These are phyloP conservation scores for Berkeleyomyces basicola DNA, from an alignment of 2,329 filamentous ascomycete species.

Conservation along the genomic window DNA sequence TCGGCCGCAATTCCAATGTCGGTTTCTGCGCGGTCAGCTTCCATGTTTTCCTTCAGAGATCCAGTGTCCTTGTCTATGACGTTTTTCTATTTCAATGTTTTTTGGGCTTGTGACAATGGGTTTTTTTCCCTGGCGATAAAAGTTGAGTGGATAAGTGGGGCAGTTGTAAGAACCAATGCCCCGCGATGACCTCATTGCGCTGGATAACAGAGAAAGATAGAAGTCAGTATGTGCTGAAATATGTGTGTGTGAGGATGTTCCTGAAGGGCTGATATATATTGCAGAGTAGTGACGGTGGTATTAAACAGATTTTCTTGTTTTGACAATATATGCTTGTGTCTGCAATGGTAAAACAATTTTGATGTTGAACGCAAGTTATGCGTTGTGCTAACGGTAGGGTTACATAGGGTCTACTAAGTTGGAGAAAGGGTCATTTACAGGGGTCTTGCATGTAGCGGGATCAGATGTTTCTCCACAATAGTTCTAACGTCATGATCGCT, in stretches of 20 bases:
- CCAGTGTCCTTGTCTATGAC: neutral
- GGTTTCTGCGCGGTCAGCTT: conserved; percentile 54
- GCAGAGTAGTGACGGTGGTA: neutral
- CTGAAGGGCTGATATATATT: no score
- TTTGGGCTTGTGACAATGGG: neutral
- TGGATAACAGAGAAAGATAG: neutral
- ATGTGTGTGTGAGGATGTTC: no score
- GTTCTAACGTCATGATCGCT: conserved; percentile 1
- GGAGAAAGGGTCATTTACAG: conserved; percentile 6
- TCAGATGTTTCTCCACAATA: conserved; percentile 3
- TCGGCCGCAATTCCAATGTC: conserved; percentile 55
- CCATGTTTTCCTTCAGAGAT: conserved; percentile 38
- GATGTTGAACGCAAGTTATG: neutral
- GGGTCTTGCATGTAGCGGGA: conserved; percentile 1
- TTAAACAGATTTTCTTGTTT: neutral
- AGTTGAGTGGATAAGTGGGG: conserved; percentile 12
- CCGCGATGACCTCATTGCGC: conserved; percentile 3
- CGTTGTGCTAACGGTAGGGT: neutral
- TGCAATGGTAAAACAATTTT: neutral
- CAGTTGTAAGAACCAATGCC: conserved; percentile 9
- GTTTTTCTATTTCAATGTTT: neutral
- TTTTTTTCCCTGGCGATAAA: conserved; percentile 1
- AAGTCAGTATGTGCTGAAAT: no score
- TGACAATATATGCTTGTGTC: neutral
- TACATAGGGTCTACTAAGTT: neutral